Evolutionary conservation across 805 yeast species (phyloP), one percentile per base, ranked within the genome.

Genomic region (Metschnikowia hibisci): DNA sequence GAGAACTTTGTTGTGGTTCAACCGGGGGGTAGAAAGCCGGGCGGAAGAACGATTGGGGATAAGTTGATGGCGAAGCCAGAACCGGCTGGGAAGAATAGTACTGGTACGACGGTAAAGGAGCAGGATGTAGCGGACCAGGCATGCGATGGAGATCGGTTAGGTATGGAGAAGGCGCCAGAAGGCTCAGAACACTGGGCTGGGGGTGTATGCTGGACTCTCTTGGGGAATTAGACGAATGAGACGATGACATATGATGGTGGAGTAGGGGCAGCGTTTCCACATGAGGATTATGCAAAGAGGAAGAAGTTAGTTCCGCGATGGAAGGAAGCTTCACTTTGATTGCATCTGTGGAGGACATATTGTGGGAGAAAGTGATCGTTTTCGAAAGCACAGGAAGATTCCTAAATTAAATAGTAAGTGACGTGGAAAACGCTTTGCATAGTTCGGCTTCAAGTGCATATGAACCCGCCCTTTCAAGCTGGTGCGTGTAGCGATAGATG

Each of bases 301-400:
- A 18, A 3, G 50, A 42, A 2, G 56, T 52, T 32, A 52, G 54
- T 28, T 52, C 56, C 4, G 54, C 50, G 10, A 52, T 52, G 32
- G 54, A 50, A 3, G 56, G 56, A 30, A 52, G 51, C 29, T 50
- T 50, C 40, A 52, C 44, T 39, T 40, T 48, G 16, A 46, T 6
- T 6, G 41, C 25, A 11, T 29, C 40, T 20, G 34, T 25, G n/a
- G 41, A 23, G n/a, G 41, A 23, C 41, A 39, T 39, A 25, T 1
- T 30, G 30, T 20, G 30, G 5, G 43, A 41, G 3, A 44, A 29
- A 41, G 37, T 38, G 20, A 15, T 26, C 35, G n/a, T 16, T 12
- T n/a, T 6, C 8, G 4, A 20, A 20, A 2, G 23, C 3, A 20
- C 4, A 2, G 23, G 23, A 8, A 6, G 23, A 8, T 8, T 20